Evolutionary conservation across 768 basidiomycete species (phyloP).

Genomic region (Phylloporus sp.): DNA sequence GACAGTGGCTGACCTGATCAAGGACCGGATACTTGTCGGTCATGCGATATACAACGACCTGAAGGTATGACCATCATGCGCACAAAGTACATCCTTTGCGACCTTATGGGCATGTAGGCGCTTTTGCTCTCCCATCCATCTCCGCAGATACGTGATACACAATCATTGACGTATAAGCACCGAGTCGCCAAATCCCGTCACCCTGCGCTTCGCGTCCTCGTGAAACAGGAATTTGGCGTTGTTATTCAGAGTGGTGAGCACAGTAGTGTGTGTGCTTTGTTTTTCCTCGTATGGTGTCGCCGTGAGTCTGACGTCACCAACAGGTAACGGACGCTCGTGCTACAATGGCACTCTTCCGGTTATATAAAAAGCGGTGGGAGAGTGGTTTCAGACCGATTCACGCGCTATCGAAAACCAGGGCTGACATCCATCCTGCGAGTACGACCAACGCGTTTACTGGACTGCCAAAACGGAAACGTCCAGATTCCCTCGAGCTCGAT

Average conservation of each 20-base stretch:
- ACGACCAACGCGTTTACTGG: background rate
- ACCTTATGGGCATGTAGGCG: slow-evolving; percentile 31
- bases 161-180: slow-evolving; percentile 55
- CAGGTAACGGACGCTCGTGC: slow-evolving; percentile 93
- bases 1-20: slow-evolving; percentile 68
- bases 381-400: slow-evolving; percentile 29
- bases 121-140: slow-evolving; percentile 71
- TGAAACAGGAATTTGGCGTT: slow-evolving; percentile 72
- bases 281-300: background rate
- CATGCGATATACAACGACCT: slow-evolving; percentile 92
- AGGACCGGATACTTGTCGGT: slow-evolving; percentile 79
- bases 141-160: slow-evolving; percentile 64
- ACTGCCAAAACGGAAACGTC: slow-evolving; percentile 14
- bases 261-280: slow-evolving; percentile 60
- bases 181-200: slow-evolving; percentile 58
- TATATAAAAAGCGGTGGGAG: slow-evolving; percentile 85
- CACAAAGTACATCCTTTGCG: background rate
- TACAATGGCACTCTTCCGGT: slow-evolving; percentile 88
- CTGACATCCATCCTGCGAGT: background rate
- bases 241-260: slow-evolving; percentile 89
- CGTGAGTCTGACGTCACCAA: background rate
- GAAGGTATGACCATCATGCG: slow-evolving; percentile 40
- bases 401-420: background rate
- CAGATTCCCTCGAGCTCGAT: background rate
- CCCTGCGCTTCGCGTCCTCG: slow-evolving; percentile 77